phyloP scores from a whole-genome alignment of 345 rosid species.

The Populus davidiana region DNA sequence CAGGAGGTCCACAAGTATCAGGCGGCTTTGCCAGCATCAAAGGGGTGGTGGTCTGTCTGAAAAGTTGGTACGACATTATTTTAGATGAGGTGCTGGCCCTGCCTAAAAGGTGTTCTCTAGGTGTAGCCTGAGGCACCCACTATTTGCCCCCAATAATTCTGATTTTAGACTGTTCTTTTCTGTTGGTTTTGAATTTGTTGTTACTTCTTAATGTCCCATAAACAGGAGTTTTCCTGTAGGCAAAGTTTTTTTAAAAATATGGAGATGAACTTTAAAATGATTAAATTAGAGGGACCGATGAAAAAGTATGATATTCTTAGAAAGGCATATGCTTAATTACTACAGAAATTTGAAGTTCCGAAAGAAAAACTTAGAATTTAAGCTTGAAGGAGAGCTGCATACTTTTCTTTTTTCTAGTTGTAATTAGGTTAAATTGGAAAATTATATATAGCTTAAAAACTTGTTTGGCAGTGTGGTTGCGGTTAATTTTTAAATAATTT shows the following conservation, averaged over 20 bases:
- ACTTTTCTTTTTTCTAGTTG: too few species aligned
- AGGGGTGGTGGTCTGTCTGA: neutral
- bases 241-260: too few species aligned
- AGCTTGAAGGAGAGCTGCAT: too few species aligned
- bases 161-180: neutral
- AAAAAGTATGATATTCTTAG: too few species aligned
- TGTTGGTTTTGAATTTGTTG: neutral
- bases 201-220: neutral
- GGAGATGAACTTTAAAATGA: too few species aligned
- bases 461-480: too few species aligned
- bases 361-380: too few species aligned
- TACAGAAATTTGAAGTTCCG: neutral
- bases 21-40: too few species aligned
- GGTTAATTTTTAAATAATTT: too few species aligned
- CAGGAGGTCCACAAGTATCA: neutral
- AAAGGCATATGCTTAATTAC: neutral
- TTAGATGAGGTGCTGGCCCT: neutral
- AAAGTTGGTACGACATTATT: neutral
- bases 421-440: too few species aligned
- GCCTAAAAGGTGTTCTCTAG: neutral
- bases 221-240: neutral
- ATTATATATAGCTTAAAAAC: too few species aligned
- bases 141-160: neutral
- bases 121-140: neutral
- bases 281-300: neutral